Conservation (phyloP, 257 asterid species). For the Gentiana dahurica region DNA sequence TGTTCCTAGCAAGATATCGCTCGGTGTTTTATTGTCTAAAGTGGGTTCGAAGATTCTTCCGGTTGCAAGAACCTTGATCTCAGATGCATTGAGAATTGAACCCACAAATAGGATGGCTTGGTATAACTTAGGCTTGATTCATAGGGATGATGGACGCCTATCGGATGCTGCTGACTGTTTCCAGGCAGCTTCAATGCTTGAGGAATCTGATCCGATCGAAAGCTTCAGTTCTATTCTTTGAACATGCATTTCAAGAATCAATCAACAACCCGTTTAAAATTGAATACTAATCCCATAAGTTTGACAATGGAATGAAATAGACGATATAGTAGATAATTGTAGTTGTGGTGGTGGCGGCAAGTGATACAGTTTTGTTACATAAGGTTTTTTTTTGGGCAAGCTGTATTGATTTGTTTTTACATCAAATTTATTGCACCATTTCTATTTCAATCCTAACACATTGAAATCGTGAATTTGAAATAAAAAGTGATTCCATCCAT, state of each 20-base stretch:
- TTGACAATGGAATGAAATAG: too few species aligned
- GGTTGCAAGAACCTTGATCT: conserved; percentile 65
- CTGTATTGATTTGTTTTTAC: too few species aligned
- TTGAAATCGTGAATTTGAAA: too few species aligned
- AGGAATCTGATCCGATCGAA: conserved; percentile 84
- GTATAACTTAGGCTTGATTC: conserved; percentile 79
- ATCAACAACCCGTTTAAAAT: neutral
- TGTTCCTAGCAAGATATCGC: conserved; percentile 72
- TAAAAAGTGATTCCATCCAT: too few species aligned
- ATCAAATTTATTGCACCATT: too few species aligned
- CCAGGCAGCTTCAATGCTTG: conserved; percentile 95
- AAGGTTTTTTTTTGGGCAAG: too few species aligned
- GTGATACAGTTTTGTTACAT: too few species aligned
- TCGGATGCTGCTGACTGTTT: conserved; percentile 92
- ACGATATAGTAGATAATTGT: too few species aligned
- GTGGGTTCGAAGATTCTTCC: conserved; percentile 71
- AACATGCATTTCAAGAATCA: conserved; percentile 13
- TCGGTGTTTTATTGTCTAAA: conserved; percentile 44
- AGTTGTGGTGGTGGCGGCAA: too few species aligned
- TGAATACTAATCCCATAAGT: too few species aligned
- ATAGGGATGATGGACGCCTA: conserved; percentile 69
- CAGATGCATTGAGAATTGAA: conserved; percentile 79
- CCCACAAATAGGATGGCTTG: conserved; percentile 80
- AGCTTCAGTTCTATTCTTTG: conserved; percentile 57
- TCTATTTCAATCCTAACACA: too few species aligned